Evolutionary conservation across 257 asterid species (phyloP).

Genomic region (Gentiana straminea): DNA sequence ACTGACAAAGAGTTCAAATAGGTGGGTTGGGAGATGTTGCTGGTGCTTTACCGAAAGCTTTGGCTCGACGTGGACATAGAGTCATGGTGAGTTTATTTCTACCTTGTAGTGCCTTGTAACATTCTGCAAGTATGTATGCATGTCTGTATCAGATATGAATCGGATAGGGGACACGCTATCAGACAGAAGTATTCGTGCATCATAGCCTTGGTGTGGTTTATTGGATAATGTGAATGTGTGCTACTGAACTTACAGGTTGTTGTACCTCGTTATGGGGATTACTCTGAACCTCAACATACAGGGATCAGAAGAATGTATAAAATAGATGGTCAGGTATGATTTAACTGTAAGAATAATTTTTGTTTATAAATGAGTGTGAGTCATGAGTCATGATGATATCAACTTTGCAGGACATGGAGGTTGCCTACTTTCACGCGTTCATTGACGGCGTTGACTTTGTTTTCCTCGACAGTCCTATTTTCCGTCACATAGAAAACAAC

Average conservation of each 20-base stretch:
- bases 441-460: slow-evolving; percentile 96
- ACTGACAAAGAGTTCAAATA: slow-evolving; percentile 16
- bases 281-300: slow-evolving; percentile 59
- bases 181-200: too few species aligned
- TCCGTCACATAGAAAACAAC: slow-evolving; percentile 46
- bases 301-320: slow-evolving; percentile 66
- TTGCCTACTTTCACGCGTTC: slow-evolving; percentile 71
- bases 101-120: not conserved
- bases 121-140: too few species aligned
- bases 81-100: slow-evolving; percentile 62
- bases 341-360: slow-evolving; percentile 11
- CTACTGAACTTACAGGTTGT: slow-evolving; percentile 48
- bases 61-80: slow-evolving; percentile 97
- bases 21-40: slow-evolving; percentile 99
- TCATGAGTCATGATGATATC: slow-evolving; percentile 3
- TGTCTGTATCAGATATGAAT: not conserved
- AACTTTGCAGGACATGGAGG: slow-evolving; percentile 79
- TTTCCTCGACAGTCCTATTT: slow-evolving; percentile 58
- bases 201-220: too few species aligned
- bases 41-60: slow-evolving; percentile 98
- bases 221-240: too few species aligned
- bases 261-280: slow-evolving; percentile 68
- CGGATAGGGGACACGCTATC: too few species aligned
- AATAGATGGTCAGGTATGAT: slow-evolving; percentile 81
- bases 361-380: slow-evolving; percentile 6